phyloP scores from a whole-genome alignment of 2,329 filamentous ascomycete species.

The Madurella mycetomatis region DNA sequence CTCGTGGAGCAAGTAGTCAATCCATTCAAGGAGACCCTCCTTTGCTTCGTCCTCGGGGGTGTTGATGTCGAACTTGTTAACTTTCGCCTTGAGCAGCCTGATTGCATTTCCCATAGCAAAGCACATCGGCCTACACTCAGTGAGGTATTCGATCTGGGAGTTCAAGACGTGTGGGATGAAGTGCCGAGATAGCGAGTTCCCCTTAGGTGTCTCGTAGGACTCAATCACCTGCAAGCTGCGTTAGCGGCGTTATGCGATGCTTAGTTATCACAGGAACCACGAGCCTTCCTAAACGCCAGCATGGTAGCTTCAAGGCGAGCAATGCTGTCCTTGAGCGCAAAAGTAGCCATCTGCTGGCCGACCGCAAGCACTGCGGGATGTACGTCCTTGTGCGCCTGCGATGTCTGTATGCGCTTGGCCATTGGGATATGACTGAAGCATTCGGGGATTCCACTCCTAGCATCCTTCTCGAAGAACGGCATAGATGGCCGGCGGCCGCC shows the following conservation, averaged over 20 bases:
- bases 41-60: conserved; percentile 79
- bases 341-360: conserved; percentile 85
- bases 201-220: conserved; percentile 83
- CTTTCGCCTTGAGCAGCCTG: conserved; percentile 86
- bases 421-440: conserved; percentile 81
- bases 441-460: conserved; percentile 63
- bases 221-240: conserved; percentile 65
- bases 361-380: conserved; percentile 81
- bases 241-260: conserved; percentile 3
- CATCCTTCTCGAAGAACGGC: conserved; percentile 45
- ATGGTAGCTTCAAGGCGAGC: conserved; percentile 83
- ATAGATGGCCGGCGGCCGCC: conserved; percentile 33
- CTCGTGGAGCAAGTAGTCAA: conserved; percentile 87
- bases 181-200: conserved; percentile 82
- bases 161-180: conserved; percentile 87
- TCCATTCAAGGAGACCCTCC: conserved; percentile 68
- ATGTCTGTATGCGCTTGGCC: conserved; percentile 51
- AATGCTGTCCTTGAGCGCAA: conserved; percentile 84
- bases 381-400: conserved; percentile 67
- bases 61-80: conserved; percentile 85
- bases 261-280: not conserved
- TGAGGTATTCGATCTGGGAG: conserved; percentile 91
- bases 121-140: conserved; percentile 89
- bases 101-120: conserved; percentile 98
- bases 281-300: conserved; percentile 79